Conservation (phyloP, 805 yeast genomes). For the Starmerella bacillaris region DNA sequence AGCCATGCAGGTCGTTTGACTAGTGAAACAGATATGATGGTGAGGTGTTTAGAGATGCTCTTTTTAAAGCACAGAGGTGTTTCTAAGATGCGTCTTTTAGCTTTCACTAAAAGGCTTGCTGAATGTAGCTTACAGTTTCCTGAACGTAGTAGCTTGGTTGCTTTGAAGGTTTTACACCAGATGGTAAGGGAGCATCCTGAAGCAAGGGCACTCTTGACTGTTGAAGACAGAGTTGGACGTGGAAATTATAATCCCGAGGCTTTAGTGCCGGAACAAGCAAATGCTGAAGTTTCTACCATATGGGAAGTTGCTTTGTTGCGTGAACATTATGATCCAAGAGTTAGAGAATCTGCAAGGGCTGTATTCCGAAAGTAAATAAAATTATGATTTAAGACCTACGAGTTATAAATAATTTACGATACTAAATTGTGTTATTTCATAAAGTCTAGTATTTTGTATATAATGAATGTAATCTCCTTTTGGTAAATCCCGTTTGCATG, state of each 20-base stretch:
- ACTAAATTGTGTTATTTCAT: no score
- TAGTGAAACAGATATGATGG: constrained; percentile 69
- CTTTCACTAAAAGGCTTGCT: constrained; percentile 69
- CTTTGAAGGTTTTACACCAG: constrained; percentile 60
- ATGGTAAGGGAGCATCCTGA: constrained; percentile 54
- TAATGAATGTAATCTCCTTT: no score
- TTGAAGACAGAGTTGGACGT: constrained; percentile 75
- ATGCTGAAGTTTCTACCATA: constrained; percentile 72
- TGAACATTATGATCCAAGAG: constrained; percentile 67
- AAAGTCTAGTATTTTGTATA: no score
- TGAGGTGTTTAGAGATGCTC: constrained; percentile 59
- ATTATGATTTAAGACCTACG: no score
- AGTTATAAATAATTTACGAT: no score
- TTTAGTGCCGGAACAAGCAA: constrained; percentile 53
- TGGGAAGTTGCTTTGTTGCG: constrained; percentile 75
- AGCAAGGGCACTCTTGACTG: constrained; percentile 56
- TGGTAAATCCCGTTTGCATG: no score
- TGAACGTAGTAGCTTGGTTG: constrained; percentile 68
- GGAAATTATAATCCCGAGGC: constrained; percentile 55
- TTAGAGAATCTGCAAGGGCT: constrained; percentile 40
- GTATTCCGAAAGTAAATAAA: no score
- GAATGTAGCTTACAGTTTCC: constrained; percentile 56
- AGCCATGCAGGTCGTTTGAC: constrained; percentile 57
- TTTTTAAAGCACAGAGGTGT: constrained; percentile 34
- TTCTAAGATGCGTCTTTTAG: constrained; percentile 21